Base-by-base conservation (phyloP, 208 protist species). In the Leishmania major region DNA sequence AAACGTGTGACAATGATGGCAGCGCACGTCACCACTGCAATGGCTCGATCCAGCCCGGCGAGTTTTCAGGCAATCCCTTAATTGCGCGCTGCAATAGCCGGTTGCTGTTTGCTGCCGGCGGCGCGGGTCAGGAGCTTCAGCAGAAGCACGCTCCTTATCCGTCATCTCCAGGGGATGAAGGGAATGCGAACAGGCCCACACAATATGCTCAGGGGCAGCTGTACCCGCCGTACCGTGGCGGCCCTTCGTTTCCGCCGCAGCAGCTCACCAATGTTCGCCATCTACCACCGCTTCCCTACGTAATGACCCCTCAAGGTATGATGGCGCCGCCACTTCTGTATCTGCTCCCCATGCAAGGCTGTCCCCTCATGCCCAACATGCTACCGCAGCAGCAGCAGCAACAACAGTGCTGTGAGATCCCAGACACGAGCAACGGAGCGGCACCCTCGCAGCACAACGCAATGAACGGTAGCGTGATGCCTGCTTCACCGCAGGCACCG, bases 231-330 rank as follows among this genome's bases (percentile, higher is more conserved):
- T 70, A 74, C 31, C 69, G 43, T 3, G 70, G 71, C 1, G 53
- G 75, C n/a, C 7, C 2, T n/a, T 35, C 28, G 40, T 59, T 35
- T 15, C 19, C 17, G 37, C 53, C 75, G 37, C 75, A 64, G 55
- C 76, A 55, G 45, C 35, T 49, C 13, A 10, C 25, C 15, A 49
- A 67, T 47, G 69, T 62, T 45, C 62, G 37, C 40, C 78, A 64
- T 53, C 51, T 83, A 67, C 76, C 84, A 19, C 79, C 55, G 35
- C 78, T 83, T 28, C 83, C 77, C 55, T 83, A 74, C 37, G 75
- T 86, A 10, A 79, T 77, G 69, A 49, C 86, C 1, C 70, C 55
- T 28, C 59, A 83, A n/a, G 71, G 78, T 15, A 64, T 51, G 40
- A 17, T 84, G 45, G 8, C 72, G 1, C 82, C 74, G 40, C 86